phyloP scores from a whole-genome alignment of 1,284 basidiomycete genomes.

The Sporisorium reilianum region DNA sequence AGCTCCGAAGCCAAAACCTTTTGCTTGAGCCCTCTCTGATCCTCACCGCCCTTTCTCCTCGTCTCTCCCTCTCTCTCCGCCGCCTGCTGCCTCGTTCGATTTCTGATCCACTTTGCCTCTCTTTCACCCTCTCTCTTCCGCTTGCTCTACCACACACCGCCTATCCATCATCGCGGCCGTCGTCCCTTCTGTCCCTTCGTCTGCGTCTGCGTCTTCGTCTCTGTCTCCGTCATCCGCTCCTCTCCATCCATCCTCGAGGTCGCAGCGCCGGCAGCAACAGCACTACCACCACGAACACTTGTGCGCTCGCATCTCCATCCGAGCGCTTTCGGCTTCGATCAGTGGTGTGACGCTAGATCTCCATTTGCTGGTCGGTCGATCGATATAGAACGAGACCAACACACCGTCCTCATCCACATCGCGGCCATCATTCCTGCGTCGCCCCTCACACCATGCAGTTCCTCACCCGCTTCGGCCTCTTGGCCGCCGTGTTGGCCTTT shows the following conservation, averaged over 20 bases:
- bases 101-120: not conserved
- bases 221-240: too few relatives aligned
- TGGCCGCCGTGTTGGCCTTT: conserved; percentile 29
- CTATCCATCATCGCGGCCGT: not conserved
- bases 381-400: not conserved
- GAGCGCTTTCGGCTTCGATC: too few relatives aligned
- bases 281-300: not conserved
- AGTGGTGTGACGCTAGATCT: not conserved
- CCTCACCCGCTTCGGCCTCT: conserved; percentile 8
- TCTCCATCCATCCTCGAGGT: not conserved
- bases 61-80: not conserved
- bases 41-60: not conserved
- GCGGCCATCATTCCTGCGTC: not conserved
- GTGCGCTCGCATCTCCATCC: not conserved
- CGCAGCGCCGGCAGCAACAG: conserved; percentile 1
- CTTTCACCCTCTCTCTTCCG: conserved; percentile 1
- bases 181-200: not conserved
- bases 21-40: too few relatives aligned
- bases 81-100: conserved; percentile 1
- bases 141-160: conserved; percentile 10
- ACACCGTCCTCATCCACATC: not conserved
- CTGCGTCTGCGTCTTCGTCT: too few relatives aligned
- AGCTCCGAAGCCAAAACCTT: not conserved
- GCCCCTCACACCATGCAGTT: conserved; percentile 16
- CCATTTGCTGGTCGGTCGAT: not conserved